Percentiles rank a stretch among this genome's conserved stretches.
Conservation (phyloP, 1,284 basidiomycete genomes). For the Fomitopsis pinicola region DNA sequence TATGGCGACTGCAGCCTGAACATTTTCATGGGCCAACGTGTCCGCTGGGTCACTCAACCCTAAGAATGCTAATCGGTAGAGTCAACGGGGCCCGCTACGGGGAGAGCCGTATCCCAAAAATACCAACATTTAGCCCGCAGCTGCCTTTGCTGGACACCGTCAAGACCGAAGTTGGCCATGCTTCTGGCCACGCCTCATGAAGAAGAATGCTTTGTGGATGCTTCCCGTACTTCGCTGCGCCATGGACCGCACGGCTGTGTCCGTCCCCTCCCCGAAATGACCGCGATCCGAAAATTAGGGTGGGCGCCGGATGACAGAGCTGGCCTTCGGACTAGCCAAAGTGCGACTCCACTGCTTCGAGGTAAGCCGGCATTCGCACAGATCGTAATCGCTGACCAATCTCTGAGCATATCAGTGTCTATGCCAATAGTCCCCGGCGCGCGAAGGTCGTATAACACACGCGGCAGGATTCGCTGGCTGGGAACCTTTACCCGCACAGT, state of each 20-base stretch:
- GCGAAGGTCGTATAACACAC: neutral
- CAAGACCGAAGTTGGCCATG: too few species aligned
- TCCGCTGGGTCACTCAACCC: too few species aligned
- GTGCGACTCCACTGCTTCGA: neutral
- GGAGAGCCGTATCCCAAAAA: too few species aligned
- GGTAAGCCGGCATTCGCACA: neutral
- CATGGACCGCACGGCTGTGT: neutral
- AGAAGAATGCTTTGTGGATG: too few species aligned
- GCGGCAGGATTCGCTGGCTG: neutral
- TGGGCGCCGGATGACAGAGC: neutral
- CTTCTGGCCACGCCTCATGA: too few species aligned
- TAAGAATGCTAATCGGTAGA: too few species aligned
- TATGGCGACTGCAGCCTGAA: too few species aligned
- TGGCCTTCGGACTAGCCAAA: neutral
- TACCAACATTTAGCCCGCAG: too few species aligned
- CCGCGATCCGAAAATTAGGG: neutral
- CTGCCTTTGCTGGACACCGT: too few species aligned
- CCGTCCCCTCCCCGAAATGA: neutral
- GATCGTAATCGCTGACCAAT: slow-evolving; percentile 3
- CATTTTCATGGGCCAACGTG: too few species aligned
- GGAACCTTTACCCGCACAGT: neutral
- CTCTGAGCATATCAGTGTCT: neutral
- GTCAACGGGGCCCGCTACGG: too few species aligned
- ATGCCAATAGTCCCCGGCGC: neutral
- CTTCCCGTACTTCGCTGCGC: too few species aligned